A percentile compares a stretch with the other conserved stretches of the same genome.
phyloP scores from a whole-genome alignment of 2,329 filamentous ascomycete species.

The Ophiognomonia clavigignenti-juglandacearum region DNA sequence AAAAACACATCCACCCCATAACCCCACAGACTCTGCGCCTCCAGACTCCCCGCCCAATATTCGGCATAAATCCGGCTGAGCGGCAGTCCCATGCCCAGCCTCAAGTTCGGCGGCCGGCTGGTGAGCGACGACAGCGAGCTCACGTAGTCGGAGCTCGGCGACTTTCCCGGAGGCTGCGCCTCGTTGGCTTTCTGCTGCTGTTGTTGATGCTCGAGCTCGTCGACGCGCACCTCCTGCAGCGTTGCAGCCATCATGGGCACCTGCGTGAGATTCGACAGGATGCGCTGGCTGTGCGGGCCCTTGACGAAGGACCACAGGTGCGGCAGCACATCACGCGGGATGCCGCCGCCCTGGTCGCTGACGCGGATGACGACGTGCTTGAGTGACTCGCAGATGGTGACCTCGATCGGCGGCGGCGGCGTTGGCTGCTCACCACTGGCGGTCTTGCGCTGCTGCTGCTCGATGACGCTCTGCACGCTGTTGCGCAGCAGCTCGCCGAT shows the following conservation, averaged over 20 bases:
- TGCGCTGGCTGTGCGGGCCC: slow-evolving; percentile 70
- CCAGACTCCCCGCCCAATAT: slow-evolving; percentile 92
- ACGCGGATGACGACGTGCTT: slow-evolving; percentile 96
- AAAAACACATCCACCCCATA: slow-evolving; percentile 95
- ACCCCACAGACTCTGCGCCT: slow-evolving; percentile 88
- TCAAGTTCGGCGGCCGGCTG: slow-evolving; percentile 76
- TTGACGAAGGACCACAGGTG: slow-evolving; percentile 97
- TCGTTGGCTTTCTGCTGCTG: background rate
- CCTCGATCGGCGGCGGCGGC: slow-evolving; percentile 78
- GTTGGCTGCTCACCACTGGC: slow-evolving; percentile 9
- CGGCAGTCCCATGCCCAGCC: slow-evolving; percentile 87
- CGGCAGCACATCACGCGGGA: slow-evolving; percentile 77
- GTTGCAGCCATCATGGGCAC: slow-evolving; percentile 93
- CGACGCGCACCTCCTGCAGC: slow-evolving; percentile 72
- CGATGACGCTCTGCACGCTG: slow-evolving; percentile 87
- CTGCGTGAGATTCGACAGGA: slow-evolving; percentile 77
- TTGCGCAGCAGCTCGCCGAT: slow-evolving; percentile 92
- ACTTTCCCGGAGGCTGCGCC: slow-evolving; percentile 1
- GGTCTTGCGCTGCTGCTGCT: slow-evolving; percentile 51
- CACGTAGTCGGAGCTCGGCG: slow-evolving; percentile 32
- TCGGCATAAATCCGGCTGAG: slow-evolving; percentile 94
- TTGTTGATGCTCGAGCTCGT: slow-evolving; percentile 19
- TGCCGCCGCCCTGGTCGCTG: slow-evolving; percentile 90
- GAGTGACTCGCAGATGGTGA: slow-evolving; percentile 87
- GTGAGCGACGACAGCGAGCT: slow-evolving; percentile 76